Conservation (phyloP, 768 basidiomycete genomes). For the Tricholoma furcatifolium region DNA sequence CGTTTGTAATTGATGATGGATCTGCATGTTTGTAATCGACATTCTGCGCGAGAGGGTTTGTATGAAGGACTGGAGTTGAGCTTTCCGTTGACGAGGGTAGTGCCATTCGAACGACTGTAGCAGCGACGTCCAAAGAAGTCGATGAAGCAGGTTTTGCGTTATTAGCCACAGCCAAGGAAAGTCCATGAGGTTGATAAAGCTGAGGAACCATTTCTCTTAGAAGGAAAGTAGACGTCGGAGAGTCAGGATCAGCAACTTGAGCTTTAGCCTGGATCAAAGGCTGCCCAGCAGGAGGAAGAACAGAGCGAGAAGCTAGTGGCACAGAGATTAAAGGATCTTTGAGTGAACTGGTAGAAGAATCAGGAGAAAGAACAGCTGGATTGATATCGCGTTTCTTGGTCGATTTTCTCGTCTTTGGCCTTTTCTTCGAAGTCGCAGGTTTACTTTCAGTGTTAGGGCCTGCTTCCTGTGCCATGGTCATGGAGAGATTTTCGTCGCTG, state of each 20-base stretch:
- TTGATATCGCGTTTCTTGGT: neutral
- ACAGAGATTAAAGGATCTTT: constrained; percentile 8
- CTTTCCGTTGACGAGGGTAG: neutral
- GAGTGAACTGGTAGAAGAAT: constrained; percentile 3
- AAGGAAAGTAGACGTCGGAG: constrained; percentile 11
- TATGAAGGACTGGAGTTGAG: neutral
- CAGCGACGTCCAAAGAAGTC: no score
- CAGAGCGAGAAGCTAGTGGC: neutral
- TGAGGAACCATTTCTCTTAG: constrained; percentile 15
- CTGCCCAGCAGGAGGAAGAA: neutral
- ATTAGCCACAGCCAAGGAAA: neutral
- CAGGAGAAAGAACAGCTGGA: neutral
- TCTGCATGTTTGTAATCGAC: no score
- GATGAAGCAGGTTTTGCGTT: no score
- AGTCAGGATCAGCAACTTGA: neutral
- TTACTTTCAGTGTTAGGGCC: neutral
- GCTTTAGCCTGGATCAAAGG: constrained; percentile 1
- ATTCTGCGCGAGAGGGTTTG: no score
- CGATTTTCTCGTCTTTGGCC: neutral
- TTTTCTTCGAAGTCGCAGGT: neutral
- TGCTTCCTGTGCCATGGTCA: neutral
- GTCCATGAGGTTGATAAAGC: constrained; percentile 6
- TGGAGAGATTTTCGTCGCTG: neutral
- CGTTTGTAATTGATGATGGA: no score
- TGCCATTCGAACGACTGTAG: neutral